These are phyloP conservation scores for Arthrobotrys megalospora DNA, from an alignment of 2,329 filamentous ascomycete genomes.

Conservation along the genomic window DNA sequence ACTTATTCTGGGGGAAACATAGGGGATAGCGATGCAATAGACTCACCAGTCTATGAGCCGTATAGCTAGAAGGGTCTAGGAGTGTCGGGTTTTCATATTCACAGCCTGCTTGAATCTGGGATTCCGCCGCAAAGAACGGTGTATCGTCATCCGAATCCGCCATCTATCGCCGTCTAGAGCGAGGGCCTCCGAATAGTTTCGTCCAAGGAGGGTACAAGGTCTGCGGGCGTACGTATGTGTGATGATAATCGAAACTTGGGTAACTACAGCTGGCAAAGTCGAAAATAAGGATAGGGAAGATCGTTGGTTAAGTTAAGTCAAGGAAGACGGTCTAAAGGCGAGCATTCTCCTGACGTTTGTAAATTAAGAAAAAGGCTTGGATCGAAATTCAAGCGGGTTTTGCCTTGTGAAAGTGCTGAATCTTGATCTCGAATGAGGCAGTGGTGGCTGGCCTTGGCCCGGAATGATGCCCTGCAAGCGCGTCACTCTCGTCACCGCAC, in stretches of 20 bases:
- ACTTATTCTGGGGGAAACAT: background rate
- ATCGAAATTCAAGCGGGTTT: slow-evolving; percentile 10
- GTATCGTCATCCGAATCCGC: slow-evolving; percentile 58
- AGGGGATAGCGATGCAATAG: background rate
- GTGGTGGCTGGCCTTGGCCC: slow-evolving; percentile 42
- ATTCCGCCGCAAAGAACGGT: slow-evolving; percentile 58
- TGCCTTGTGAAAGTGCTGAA: slow-evolving; percentile 57
- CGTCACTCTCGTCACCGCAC: slow-evolving; percentile 17
- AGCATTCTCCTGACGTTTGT: slow-evolving; percentile 54
- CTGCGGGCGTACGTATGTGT: no score
- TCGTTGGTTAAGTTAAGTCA: slow-evolving; percentile 32
- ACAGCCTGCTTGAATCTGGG: slow-evolving; percentile 45
- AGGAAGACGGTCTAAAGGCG: slow-evolving; percentile 60
- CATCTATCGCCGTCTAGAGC: slow-evolving; percentile 21
- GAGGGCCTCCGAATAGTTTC: background rate
- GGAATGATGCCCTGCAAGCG: slow-evolving; percentile 7
- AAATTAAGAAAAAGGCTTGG: slow-evolving; percentile 18
- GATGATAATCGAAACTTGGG: no score
- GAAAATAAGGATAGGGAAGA: background rate
- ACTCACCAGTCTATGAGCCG: slow-evolving; percentile 63
- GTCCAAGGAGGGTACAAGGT: no score
- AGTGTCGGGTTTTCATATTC: slow-evolving; percentile 44
- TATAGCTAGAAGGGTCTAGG: slow-evolving; percentile 63
- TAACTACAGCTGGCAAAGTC: no score
- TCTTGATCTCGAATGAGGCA: slow-evolving; percentile 27